These are phyloP conservation scores for Suillus brevipes DNA, from an alignment of 768 basidiomycete genomes.

Conservation along the genomic window DNA sequence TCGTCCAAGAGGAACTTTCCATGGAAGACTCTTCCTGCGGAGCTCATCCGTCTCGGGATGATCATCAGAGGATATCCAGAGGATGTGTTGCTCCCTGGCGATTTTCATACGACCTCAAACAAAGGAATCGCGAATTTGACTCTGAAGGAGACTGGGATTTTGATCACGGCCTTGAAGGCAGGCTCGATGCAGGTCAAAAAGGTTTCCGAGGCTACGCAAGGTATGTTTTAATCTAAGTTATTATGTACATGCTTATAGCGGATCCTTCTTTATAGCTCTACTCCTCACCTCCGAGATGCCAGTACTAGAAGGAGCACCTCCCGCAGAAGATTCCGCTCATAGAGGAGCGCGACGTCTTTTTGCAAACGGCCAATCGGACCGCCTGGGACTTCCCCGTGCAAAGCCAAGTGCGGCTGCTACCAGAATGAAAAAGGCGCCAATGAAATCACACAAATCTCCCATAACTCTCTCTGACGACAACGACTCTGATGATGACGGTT, in stretches of 20 bases:
- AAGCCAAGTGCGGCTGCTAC: background rate
- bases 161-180: background rate
- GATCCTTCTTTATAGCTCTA: background rate
- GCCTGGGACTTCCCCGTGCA: background rate
- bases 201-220: background rate
- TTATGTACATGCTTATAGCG: background rate
- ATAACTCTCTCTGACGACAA: background rate
- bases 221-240: background rate
- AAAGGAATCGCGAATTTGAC: background rate
- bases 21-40: constrained; percentile 2
- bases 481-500: background rate
- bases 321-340: background rate
- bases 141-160: background rate
- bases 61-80: background rate
- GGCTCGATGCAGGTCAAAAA: background rate
- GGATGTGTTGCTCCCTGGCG: constrained; percentile 3
- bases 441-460: background rate
- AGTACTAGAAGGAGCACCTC: background rate
- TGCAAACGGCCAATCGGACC: background rate
- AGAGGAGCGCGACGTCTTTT: background rate
- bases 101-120: background rate
- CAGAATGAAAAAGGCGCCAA: background rate
- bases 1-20: constrained; percentile 4
- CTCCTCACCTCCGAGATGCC: background rate
- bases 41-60: background rate